Evolutionary conservation across 192 early-diverging fungal species (phyloP), one percentile per base, ranked within the genome.

Genomic region (Backusella tuberculispora): DNA sequence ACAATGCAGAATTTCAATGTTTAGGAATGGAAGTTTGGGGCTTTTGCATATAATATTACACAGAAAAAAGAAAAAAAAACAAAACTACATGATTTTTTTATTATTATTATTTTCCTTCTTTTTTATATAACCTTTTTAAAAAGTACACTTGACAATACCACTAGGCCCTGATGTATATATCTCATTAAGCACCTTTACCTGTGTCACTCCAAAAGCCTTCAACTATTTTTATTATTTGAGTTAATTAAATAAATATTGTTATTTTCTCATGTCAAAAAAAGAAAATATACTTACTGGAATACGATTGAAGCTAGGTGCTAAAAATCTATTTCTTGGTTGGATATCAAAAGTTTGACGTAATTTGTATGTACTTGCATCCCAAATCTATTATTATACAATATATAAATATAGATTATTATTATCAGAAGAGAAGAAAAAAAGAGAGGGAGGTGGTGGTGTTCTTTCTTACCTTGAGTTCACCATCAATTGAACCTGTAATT

Each of bases 401-500:
- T 15, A 64, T 13, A 63, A 4, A 63, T 6, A 63, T 1, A 63
- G 60, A 17, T 47, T 17, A 29, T 34, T 4, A 63, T 73, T 41
- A 14, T 8, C 14, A 41, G 14, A 29, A 34, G 12, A 21, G 17
- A 63, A 60, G 2, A 71, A 69, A 69, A 50, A 40, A 44, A 5
- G 34, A n/a, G n/a, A n/a, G n/a, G n/a, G n/a, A n/a, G n/a, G n/a
- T n/a, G n/a, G n/a, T n/a, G n/a, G n/a, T n/a, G n/a, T n/a, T n/a
- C n/a, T 1, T 69, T 19, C 6, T 71, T 78, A 86, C 88, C 83
- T 91, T 91, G 47, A 92, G 80, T 56, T 92, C 90, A 1, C 92
- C 92, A 44, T 90, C 90, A 24, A 82, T 81, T 1, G 91, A 90
- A 24, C 92, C 92, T 26, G 90, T 91, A 41, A 92, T 82, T 24